Base-by-base conservation (phyloP, 306 rosid genomes). In the Crataegus laevigata region DNA sequence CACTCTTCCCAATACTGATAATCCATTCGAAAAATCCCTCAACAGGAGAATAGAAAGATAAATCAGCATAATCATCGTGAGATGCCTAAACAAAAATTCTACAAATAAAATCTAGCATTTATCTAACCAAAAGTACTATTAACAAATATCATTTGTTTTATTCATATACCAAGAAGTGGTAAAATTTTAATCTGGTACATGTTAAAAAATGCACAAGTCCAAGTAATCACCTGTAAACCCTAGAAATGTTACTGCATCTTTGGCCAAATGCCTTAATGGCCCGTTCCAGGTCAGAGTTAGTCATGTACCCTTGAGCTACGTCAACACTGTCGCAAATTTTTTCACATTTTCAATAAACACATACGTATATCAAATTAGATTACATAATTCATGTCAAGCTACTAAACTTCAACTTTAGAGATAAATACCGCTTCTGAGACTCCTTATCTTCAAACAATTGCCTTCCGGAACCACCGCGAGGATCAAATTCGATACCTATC, bases 1-100 rank as follows among this genome's bases (percentile, higher is more conserved):
- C 97, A 82, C 97, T 94, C 83, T 82, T 79, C 77, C 98, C 98
- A 75, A 94, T 91, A 90, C 97, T 94, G 85, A 76, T 80, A 77
- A 86, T 82, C 80, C 89, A 80, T 76, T 78, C 90, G 79, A 80
- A 83, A 70, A 81, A 84, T 81, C 90, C 96, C 96, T 87, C 97
- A 68, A 75, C 78, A 87, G 76, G 89, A 83, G 91, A 85, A 94
- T 24, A 17, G 83, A 83, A 74, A 84, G 15, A 72, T 65, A 75
- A 80, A 77, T 92, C 88, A 92, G 88, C 84, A 77, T 74, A 72
- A 74, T 72, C 71, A 51, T 54, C 76, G 43, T 57, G 11, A 63
- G 38, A 22, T 2, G 43, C 77, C 70, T 3, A 6, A 69, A 65
- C 4, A 76, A 43, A 80, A 66, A 74, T 11, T 32, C 47, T 17